Percentiles rank a stretch among this genome's conserved stretches.
These are phyloP conservation scores for Nelumbo lutea DNA, from an alignment of 164 flowering plant genomes.

Conservation along the genomic window DNA sequence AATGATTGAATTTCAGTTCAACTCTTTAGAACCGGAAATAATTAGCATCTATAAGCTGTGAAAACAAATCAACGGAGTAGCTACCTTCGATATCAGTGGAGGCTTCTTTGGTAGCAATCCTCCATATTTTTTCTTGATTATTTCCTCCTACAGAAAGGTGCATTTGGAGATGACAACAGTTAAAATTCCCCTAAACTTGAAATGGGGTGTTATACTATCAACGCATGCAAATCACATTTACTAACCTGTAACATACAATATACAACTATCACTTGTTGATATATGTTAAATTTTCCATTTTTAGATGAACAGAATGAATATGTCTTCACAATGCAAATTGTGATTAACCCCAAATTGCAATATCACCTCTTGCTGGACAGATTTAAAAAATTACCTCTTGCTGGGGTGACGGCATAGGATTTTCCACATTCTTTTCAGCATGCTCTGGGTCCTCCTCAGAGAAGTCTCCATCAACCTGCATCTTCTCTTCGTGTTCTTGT, in stretches of 20 bases:
- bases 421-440: slow-evolving; percentile 22
- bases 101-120: slow-evolving; percentile 74
- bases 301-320: not conserved
- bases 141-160: slow-evolving; percentile 53
- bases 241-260: not conserved
- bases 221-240: not conserved
- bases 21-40: not conserved
- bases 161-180: not conserved
- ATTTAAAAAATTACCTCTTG: slow-evolving; percentile 28
- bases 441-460: slow-evolving; percentile 21
- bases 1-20: not conserved
- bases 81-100: slow-evolving; percentile 86
- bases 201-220: not conserved
- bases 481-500: slow-evolving; percentile 15
- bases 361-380: slow-evolving; percentile 33
- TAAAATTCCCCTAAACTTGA: not conserved
- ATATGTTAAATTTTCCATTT: not conserved
- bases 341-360: not conserved
- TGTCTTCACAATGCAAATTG: not conserved
- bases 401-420: slow-evolving; percentile 27
- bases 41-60: too few species aligned
- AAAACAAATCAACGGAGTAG: not conserved
- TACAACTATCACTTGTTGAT: not conserved
- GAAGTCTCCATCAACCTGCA: slow-evolving; percentile 15
- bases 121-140: slow-evolving; percentile 79